Evolutionary conservation across 768 basidiomycete genomes (phyloP).

Genomic region (Asterophora lycoperdoides): DNA sequence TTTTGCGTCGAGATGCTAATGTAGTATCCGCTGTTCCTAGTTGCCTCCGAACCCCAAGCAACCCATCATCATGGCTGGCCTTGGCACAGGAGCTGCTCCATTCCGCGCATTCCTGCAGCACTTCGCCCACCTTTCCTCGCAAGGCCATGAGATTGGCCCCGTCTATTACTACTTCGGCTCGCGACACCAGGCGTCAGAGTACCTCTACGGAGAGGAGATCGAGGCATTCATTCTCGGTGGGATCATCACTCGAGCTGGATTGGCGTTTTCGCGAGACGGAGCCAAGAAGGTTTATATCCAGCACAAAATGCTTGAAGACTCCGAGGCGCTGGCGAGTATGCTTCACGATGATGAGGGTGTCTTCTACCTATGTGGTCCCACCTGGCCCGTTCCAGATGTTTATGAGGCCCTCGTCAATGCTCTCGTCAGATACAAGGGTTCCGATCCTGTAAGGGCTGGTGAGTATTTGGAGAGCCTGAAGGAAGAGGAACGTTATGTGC

Average conservation of each 20-base stretch:
- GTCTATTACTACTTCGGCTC: conserved; percentile 99
- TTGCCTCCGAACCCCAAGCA: conserved; percentile 80
- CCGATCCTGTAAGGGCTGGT: conserved; percentile 62
- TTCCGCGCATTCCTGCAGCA: conserved; percentile 99
- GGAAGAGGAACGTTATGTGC: conserved; percentile 95
- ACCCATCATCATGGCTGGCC: conserved; percentile 97
- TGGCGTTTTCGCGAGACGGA: conserved; percentile 95
- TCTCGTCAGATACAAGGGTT: conserved; percentile 65
- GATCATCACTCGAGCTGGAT: conserved; percentile 82
- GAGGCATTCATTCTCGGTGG: conserved; percentile 88
- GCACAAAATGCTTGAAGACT: conserved; percentile 95
- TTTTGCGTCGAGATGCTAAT: conserved; percentile 10
- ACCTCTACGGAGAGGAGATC: conserved; percentile 94
- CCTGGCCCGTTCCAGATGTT: conserved; percentile 99
- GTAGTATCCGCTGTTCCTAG: conserved; percentile 30
- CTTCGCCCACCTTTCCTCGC: conserved; percentile 74
- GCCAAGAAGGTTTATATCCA: conserved; percentile 96
- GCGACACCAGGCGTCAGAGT: conserved; percentile 91
- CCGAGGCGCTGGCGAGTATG: conserved; percentile 68
- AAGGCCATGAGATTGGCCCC: conserved; percentile 82
- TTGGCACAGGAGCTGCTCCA: conserved; percentile 97
- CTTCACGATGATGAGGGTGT: conserved; percentile 70
- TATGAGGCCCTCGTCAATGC: conserved; percentile 88
- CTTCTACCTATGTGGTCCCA: conserved; percentile 97
- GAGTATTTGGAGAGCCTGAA: conserved; percentile 85